Percentiles rank a stretch among this genome's conserved stretches.
phyloP scores from a whole-genome alignment of 345 rosid species.

The Bruguiera gymnorhiza region DNA sequence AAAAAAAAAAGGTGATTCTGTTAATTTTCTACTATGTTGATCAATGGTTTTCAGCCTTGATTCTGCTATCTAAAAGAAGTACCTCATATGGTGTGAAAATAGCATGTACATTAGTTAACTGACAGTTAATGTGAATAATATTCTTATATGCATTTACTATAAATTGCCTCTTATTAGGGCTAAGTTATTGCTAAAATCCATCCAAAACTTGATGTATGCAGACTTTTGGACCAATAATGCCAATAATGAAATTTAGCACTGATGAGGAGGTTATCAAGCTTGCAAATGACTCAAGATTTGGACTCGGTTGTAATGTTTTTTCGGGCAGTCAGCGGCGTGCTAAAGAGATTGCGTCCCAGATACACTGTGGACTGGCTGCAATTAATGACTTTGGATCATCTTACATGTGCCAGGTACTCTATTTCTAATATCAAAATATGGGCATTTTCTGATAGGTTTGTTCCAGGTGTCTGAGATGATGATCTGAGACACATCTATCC shows the following conservation, averaged over 20 bases:
- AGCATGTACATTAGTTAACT: too few species aligned
- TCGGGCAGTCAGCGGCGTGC: slow-evolving; percentile 80
- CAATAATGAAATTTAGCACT: slow-evolving; percentile 85
- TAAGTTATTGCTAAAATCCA: background rate
- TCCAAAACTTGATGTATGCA: slow-evolving; percentile 30
- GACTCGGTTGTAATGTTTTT: slow-evolving; percentile 95
- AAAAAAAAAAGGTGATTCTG: too few species aligned
- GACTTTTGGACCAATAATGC: slow-evolving; percentile 99
- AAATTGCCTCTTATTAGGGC: background rate
- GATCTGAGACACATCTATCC: too few species aligned
- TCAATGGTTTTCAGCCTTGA: too few species aligned
- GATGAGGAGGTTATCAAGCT: slow-evolving; percentile 88
- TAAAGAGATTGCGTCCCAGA: slow-evolving; percentile 72
- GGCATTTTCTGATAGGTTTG: background rate
- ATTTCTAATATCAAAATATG: background rate
- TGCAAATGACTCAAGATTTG: slow-evolving; percentile 89
- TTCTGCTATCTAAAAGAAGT: too few species aligned
- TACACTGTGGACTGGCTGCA: slow-evolving; percentile 87
- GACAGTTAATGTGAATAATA: too few species aligned
- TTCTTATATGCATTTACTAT: too few species aligned
- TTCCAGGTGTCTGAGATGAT: too few species aligned
- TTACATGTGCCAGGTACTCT: slow-evolving; percentile 91
- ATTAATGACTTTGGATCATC: slow-evolving; percentile 86
- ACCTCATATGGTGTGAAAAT: too few species aligned
- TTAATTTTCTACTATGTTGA: too few species aligned